Evolutionary conservation across 2,329 filamentous ascomycete genomes (phyloP), one percentile per base, ranked within the genome.

Genomic region (Cadophora gregata): DNA sequence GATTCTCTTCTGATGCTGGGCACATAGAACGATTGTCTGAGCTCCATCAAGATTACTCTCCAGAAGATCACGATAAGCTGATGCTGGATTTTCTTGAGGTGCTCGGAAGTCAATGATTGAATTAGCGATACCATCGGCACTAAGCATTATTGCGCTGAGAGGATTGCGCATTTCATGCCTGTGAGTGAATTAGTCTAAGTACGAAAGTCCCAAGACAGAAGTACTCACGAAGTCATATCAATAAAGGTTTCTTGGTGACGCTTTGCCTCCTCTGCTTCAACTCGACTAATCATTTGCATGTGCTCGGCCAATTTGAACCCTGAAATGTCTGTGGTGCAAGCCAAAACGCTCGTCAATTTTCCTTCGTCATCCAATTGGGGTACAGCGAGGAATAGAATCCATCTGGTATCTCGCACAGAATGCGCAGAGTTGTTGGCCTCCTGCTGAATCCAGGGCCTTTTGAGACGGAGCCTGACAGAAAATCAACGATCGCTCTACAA

Each of bases 221-320:
- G 9, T 56, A 67, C 70, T 64, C 55, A 71, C 70, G 69, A 89
- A 1, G 88, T 91, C 62, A 91, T 90, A 73, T 91, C 89, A 70
- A 91, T 91, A 74, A 91, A 91, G 68, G 90, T 90, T 71, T 88
- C 86, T 71, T 88, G 85, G 68, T 90, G 88, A 27, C 86, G 83
- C 77, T 95, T 95, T 66, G 93, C 84, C 76, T 94, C 90, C 2
- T 93, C 86, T 0, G 92, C 93, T 76, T 96, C 91, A 73, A 93
- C 86, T 71, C 91, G 88, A 67, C 92, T 88, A 53, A 89, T 85
- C 72, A 86, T 91, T 77, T 96, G 92, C 38, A 93, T 87, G 51
- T 89, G 88, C 77, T 96, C 93, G 0, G 92, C 92, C 83, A 89
- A 89, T 76, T 96, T 96, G 76, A 95, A 91, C 61, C 90, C 86